Evolutionary conservation across 2,329 filamentous ascomycete species (phyloP).

Genomic region (Pestalotiopsis fici): DNA sequence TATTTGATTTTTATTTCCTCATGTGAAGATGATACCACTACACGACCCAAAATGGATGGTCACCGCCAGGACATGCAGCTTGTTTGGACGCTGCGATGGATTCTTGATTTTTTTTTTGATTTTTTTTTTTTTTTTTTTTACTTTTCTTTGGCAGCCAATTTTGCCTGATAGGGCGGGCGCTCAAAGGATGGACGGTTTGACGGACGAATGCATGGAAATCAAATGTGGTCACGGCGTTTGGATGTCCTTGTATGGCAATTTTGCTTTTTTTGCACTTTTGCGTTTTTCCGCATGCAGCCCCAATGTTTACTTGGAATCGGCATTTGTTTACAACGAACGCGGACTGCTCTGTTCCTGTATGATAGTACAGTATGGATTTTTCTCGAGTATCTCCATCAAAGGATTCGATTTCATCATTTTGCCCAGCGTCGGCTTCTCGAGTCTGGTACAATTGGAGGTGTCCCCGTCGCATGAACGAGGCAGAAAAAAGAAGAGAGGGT

Average conservation of each 20-base stretch:
- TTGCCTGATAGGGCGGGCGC: neutral
- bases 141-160: neutral
- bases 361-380: neutral
- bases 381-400: neutral
- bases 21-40: conserved; percentile 15
- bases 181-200: neutral
- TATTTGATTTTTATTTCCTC: conserved; percentile 1
- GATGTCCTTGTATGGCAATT: neutral
- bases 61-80: neutral
- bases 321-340: neutral
- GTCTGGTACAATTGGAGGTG: neutral
- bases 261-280: neutral
- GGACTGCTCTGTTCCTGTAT: neutral
- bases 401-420: neutral
- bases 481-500: neutral
- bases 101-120: neutral
- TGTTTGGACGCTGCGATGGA: neutral
- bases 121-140: neutral
- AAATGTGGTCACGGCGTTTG: conserved; percentile 3
- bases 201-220: conserved; percentile 1
- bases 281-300: neutral
- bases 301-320: neutral
- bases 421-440: neutral
- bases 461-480: neutral
- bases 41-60: conserved; percentile 1